Evolutionary conservation across 2,329 filamentous ascomycete genomes (phyloP), one percentile per base, ranked within the genome.

Genomic region (Monilinia fructicola): DNA sequence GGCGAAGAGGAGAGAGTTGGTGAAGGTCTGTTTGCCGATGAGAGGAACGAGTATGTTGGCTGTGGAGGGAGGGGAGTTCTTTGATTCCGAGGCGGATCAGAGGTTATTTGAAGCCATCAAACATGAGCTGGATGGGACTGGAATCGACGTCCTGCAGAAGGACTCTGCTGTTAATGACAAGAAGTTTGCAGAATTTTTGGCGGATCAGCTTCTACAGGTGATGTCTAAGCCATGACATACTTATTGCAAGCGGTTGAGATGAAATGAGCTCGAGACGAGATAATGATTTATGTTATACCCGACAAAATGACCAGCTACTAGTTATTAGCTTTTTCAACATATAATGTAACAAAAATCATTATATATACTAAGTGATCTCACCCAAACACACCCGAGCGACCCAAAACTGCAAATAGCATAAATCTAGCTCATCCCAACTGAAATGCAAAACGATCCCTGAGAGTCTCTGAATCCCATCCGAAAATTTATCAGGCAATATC

Each of bases 11-110:
- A 78, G 79, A 12, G 74, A 78, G 0, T 74, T 78, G 64, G 79
- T 85, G 1, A 78, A 85, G 69, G 80, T 91, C 0, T 82, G 87
- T 76, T 73, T 91, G 10, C 89, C 89, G 0, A 78, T 75, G 12
- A 83, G 82, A 0, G 88, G 88, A 0, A 75, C 90, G 16, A 90
- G 88, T 73, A 81, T 85, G 78, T 80, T 91, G 56, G 80, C 85
- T 10, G 81, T 79, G 0, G 72, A 79, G 1, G 85, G 80, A 0
- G 82, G 81, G 5, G 79, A 82, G 0, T 91, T 90, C 70, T 79
- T 83, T 71, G 72, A 83, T 74, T 62, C 54, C 9, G 66, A 74
- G 9, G 79, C 80, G 0, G 79, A 83, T 26, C 81, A 77, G 1
- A 81, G 78, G 2, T 78, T 85, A 0, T 90, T 89, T 71, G 77